Percentiles rank a stretch among this genome's conserved stretches.
These are phyloP conservation scores for Colletotrichum spaethianum DNA, from an alignment of 2,329 filamentous ascomycete species.

Conservation along the genomic window DNA sequence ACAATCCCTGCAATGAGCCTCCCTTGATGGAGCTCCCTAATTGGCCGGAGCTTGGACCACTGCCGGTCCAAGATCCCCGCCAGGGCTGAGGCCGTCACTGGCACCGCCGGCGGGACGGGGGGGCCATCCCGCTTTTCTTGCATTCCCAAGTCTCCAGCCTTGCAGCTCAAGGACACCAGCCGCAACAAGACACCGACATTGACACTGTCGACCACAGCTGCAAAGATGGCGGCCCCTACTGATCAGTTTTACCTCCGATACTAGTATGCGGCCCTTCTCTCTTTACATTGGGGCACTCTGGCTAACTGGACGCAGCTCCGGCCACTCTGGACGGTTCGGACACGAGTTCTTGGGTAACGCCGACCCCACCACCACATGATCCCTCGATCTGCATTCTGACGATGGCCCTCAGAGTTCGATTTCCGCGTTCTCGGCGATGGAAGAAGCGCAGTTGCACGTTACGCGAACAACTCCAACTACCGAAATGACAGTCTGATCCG, in stretches of 20 bases:
- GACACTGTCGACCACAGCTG: constrained; percentile 38
- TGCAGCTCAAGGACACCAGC: constrained; percentile 39
- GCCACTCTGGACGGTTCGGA: constrained; percentile 96
- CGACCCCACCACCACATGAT: not conserved
- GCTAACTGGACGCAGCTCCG: constrained; percentile 75
- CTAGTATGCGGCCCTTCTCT: constrained; percentile 77
- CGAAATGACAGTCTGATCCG: constrained; percentile 98
- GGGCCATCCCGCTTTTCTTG: constrained; percentile 34
- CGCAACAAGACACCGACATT: constrained; percentile 41
- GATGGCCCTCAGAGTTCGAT: constrained; percentile 83
- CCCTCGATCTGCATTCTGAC: constrained; percentile 28
- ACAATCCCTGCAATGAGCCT: not conserved
- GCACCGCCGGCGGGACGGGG: constrained; percentile 4
- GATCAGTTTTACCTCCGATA: constrained; percentile 97
- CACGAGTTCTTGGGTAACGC: constrained; percentile 93
- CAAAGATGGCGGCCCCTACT: constrained; percentile 74
- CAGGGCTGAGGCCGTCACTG: constrained; percentile 28
- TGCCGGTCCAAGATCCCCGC: constrained; percentile 23
- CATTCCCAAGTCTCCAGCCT: constrained; percentile 40
- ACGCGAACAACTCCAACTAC: constrained; percentile 99
- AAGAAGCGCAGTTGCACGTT: constrained; percentile 91
- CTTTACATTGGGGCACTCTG: not conserved
- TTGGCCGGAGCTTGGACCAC: constrained; percentile 31
- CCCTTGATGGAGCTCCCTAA: constrained; percentile 1
- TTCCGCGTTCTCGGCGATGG: constrained; percentile 94